phyloP scores from a whole-genome alignment of 108 stramenopile species.

The Fragilariopsis cylindrus region DNA sequence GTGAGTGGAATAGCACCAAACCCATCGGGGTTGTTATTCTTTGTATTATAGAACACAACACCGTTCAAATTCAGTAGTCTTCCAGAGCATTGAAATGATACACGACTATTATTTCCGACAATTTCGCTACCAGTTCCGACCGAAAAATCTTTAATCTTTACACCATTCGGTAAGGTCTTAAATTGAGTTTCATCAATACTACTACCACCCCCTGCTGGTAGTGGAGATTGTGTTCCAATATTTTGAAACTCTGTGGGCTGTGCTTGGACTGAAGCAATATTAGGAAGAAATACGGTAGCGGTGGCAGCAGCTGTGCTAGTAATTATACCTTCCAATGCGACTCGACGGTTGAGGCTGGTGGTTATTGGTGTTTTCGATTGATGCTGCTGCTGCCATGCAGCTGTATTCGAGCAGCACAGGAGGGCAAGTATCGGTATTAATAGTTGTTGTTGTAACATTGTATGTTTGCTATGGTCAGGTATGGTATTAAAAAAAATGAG shows the following conservation, averaged over 20 bases:
- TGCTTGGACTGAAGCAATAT: neutral
- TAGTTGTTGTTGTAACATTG: too few relatives aligned
- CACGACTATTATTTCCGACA: slow-evolving; percentile 29
- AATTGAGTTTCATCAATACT: slow-evolving; percentile 32
- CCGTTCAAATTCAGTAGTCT: slow-evolving; percentile 71
- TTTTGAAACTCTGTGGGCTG: slow-evolving; percentile 46
- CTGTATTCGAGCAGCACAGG: neutral
- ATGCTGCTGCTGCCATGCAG: slow-evolving; percentile 3
- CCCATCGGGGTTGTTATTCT: slow-evolving; percentile 68
- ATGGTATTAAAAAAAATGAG: too few relatives aligned
- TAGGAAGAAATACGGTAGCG: slow-evolving; percentile 4
- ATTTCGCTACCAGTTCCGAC: slow-evolving; percentile 36
- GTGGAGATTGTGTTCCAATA: slow-evolving; percentile 54
- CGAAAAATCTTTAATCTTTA: slow-evolving; percentile 66
- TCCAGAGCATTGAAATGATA: slow-evolving; percentile 56
- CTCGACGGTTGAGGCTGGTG: neutral
- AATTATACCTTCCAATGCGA: neutral
- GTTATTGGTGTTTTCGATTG: neutral
- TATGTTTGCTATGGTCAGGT: too few relatives aligned
- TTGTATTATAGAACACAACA: slow-evolving; percentile 73
- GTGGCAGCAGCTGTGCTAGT: neutral
- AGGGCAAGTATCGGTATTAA: too few relatives aligned
- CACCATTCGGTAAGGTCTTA: slow-evolving; percentile 51
- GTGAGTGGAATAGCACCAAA: slow-evolving; percentile 66
- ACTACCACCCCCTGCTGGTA: slow-evolving; percentile 41